phyloP scores from a whole-genome alignment of 2,329 filamentous ascomycete species.

The Aureobasidium sp. region DNA sequence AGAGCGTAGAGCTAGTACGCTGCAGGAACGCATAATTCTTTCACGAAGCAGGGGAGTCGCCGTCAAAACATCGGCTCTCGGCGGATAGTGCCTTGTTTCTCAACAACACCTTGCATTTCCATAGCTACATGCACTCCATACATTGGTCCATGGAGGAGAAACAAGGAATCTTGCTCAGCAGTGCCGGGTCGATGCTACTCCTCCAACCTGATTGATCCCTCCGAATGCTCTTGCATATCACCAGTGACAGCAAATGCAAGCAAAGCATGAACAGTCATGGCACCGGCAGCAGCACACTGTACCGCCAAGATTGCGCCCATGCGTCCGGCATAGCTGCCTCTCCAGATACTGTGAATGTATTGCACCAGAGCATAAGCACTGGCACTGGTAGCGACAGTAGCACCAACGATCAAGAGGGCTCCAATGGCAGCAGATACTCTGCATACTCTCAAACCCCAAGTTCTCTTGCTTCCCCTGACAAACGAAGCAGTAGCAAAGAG shows the following conservation, averaged over 20 bases:
- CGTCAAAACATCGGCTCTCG: background rate
- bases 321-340: background rate
- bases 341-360: background rate
- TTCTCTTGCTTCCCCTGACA: background rate
- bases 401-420: background rate
- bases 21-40: too few species aligned
- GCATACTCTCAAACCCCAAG: background rate
- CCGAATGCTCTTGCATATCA: background rate
- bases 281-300: background rate
- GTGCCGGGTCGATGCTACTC: background rate
- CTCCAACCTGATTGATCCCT: background rate
- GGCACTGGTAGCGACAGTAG: background rate
- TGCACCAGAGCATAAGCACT: background rate
- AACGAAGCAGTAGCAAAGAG: background rate
- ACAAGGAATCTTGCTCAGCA: background rate
- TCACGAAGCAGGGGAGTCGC: too few species aligned
- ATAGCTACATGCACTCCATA: background rate
- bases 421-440: background rate
- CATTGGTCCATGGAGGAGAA: too few species aligned
- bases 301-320: background rate
- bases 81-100: background rate
- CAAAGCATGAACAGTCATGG: background rate
- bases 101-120: background rate
- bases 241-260: background rate
- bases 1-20: too few species aligned